These are phyloP conservation scores for Chimonanthus salicifolius DNA, from an alignment of 164 flowering plant species.

Conservation along the genomic window DNA sequence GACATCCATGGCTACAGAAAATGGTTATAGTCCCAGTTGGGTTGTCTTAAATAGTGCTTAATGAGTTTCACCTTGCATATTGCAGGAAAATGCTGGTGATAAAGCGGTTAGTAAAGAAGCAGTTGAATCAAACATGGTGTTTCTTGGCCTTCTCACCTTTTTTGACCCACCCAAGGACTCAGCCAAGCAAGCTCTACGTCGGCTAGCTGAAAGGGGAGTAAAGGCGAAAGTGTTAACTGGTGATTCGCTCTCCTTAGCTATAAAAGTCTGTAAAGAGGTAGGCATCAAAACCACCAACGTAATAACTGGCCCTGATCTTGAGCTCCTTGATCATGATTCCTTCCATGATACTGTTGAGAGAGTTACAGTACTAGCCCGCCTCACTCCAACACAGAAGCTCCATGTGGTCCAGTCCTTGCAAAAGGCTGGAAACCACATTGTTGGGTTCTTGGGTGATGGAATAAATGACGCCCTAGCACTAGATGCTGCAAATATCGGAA, in stretches of 20 bases:
- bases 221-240: conserved; percentile 71
- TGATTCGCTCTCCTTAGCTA: conserved; percentile 59
- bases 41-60: too few species aligned
- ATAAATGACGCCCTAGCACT: conserved; percentile 68
- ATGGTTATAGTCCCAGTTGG: too few species aligned
- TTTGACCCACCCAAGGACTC: conserved; percentile 83
- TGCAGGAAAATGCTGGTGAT: conserved; percentile 28
- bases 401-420: conserved; percentile 68
- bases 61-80: not conserved
- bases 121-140: conserved; percentile 58
- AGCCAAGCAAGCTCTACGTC: conserved; percentile 71
- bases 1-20: too few species aligned
- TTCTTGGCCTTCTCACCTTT: conserved; percentile 61
- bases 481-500: conserved; percentile 71
- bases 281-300: conserved; percentile 62
- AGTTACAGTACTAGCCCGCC: conserved; percentile 70
- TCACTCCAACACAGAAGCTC: conserved; percentile 73
- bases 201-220: conserved; percentile 68
- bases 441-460: conserved; percentile 79
- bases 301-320: conserved; percentile 72
- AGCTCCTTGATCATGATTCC: conserved; percentile 40
- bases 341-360: conserved; percentile 60
- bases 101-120: conserved; percentile 16
- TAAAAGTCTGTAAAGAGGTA: conserved; percentile 64
- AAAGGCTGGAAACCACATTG: conserved; percentile 48